These are phyloP conservation scores for Chrysanthemum lavandulifolium DNA, from an alignment of 129 eudicot genomes.

Conservation along the genomic window DNA sequence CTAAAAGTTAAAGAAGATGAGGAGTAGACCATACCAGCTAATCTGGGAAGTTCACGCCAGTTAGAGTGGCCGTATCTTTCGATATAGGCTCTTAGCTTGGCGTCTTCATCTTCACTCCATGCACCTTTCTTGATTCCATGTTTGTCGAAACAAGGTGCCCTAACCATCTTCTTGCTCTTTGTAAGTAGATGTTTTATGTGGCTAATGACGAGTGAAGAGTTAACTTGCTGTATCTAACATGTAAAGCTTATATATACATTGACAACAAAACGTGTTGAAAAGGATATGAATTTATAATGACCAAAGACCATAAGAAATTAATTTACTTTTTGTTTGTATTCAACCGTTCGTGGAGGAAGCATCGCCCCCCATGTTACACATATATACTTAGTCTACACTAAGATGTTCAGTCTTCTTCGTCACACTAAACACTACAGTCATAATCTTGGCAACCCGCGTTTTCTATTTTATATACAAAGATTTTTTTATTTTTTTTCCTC, in stretches of 20 bases:
- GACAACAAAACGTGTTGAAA: conserved; percentile 7
- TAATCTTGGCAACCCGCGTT: neutral
- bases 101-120: conserved; percentile 34
- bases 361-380: no score
- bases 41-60: conserved; percentile 29
- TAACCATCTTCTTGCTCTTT: conserved; percentile 14
- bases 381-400: no score
- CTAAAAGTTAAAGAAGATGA: neutral
- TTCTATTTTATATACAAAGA: neutral
- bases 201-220: conserved; percentile 3
- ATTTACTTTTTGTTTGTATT: neutral
- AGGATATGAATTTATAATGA: neutral
- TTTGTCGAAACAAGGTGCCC: conserved; percentile 21
- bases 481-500: no score
- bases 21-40: conserved; percentile 18
- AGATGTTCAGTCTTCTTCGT: no score
- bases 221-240: neutral
- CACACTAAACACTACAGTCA: neutral
- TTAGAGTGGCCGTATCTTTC: conserved; percentile 24
- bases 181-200: neutral
- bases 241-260: neutral
- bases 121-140: conserved; percentile 31
- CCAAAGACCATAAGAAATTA: neutral
- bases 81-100: conserved; percentile 15
- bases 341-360: neutral